phyloP scores from a whole-genome alignment of 2,329 filamentous ascomycete species.

The Chaetoscypha palmicola region DNA sequence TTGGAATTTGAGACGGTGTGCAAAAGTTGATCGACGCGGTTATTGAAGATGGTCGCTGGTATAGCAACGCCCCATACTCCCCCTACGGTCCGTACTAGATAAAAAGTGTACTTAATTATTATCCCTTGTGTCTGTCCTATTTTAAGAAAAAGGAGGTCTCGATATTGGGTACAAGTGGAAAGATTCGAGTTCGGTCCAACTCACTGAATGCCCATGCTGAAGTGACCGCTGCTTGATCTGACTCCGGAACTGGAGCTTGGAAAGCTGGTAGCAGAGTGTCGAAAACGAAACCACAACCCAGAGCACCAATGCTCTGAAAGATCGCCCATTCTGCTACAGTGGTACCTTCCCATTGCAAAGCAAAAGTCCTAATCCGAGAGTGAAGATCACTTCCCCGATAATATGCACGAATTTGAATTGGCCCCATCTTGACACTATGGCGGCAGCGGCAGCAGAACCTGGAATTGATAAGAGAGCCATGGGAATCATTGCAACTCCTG shows the following conservation, averaged over 20 bases:
- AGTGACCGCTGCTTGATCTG: constrained; percentile 26
- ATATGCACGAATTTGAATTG: constrained; percentile 30
- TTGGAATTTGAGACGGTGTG: not conserved
- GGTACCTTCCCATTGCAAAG: constrained; percentile 34
- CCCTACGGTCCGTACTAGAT: no score
- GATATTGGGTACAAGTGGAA: no score
- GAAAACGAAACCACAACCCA: constrained; percentile 39
- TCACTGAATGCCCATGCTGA: no score
- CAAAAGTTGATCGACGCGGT: not conserved
- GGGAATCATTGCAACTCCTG: not conserved
- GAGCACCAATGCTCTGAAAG: constrained; percentile 36
- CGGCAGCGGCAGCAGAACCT: constrained; percentile 26
- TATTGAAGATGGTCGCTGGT: constrained; percentile 9
- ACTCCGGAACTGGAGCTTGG: constrained; percentile 31
- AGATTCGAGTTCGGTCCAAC: no score
- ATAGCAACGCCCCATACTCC: constrained; percentile 40
- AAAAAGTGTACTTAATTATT: no score
- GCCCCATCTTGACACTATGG: constrained; percentile 8
- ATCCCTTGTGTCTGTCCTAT: no score
- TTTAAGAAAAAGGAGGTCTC: no score
- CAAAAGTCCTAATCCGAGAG: constrained; percentile 6
- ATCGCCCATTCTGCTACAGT: constrained; percentile 35
- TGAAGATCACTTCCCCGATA: constrained; percentile 24
- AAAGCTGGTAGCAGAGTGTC: constrained; percentile 38
- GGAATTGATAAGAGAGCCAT: constrained; percentile 9